Evolutionary conservation across 2,329 filamentous ascomycete genomes (phyloP).

Genomic region (Ascochyta lentis): DNA sequence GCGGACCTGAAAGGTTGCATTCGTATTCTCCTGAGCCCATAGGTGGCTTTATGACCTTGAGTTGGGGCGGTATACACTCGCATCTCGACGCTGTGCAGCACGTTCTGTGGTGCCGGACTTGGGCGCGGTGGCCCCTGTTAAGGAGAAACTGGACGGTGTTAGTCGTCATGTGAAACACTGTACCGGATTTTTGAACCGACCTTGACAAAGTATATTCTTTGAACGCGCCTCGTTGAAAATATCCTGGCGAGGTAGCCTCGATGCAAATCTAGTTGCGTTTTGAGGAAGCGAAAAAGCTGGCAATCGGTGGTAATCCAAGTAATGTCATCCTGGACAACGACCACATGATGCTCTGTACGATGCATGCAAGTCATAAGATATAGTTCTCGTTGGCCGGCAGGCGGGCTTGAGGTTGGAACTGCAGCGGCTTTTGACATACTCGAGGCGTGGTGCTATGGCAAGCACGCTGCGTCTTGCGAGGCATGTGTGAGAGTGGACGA

Average conservation of each 20-base stretch:
- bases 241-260: neutral
- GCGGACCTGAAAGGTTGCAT: neutral
- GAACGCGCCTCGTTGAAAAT: neutral
- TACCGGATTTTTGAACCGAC: neutral
- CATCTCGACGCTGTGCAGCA: neutral
- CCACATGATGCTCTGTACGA: neutral
- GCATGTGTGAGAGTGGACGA: too few relatives aligned
- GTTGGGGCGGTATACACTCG: neutral
- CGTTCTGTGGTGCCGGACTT: neutral
- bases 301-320: neutral
- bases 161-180: too few relatives aligned
- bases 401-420: too few relatives aligned
- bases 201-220: neutral
- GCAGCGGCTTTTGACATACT: too few relatives aligned
- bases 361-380: neutral
- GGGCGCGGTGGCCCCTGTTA: neutral
- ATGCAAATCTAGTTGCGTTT: neutral
- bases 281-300: neutral
- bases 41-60: neutral
- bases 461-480: too few relatives aligned
- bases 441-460: too few relatives aligned
- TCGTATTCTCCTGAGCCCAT: constrained; percentile 4
- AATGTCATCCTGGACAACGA: neutral
- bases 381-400: neutral
- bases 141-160: too few relatives aligned